Evolutionary conservation across 1,139 yeast species (phyloP), one percentile per base, ranked within the genome.

Genomic region (Nakaseomyces uthaithaninus): DNA sequence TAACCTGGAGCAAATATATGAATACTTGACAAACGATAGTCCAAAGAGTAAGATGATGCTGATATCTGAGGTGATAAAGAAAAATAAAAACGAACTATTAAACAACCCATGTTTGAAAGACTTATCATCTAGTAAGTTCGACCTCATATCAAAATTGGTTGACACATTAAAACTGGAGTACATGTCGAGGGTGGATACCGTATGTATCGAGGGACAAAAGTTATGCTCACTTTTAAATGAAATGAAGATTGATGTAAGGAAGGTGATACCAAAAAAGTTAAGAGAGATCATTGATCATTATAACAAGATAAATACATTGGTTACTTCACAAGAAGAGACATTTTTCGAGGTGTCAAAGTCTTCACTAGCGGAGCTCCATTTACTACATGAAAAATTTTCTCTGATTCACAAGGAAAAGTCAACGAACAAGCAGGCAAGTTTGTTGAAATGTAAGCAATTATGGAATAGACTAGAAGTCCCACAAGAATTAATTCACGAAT

Each of bases 401-500:
- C 45, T 52, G 3, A 47, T 55, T 11, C 18, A 45, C 4, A 48
- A 50, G 8, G 48, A 48, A 9, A 64, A 59, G 25, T 41, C 51
- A 3, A 33, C 45, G 3, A 44, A 55, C 12, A 31, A 31, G 12
- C 35, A 31, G 8, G 16, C 25, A 5, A 7, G 25, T 12, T 24
- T 50, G 8, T 30, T 37, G 1, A 62, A 68, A 14, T 76, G 82
- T 52, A 52, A 58, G 12, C 53, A 48, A 3, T 59, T 78, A 15
- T 77, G 83, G 83, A 54, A 50, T 1, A 73, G 69, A 47, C 60
- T 78, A 11, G 72, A 70, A 15, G 71, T 75, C 45, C 68, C 68
- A 1, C 66, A 55, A 15, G 35, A 45, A 1, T 44, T 67, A 40
- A 54, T 67, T 14, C 59, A 62, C 2, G 51, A 53, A 1, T 76